Base-by-base conservation (phyloP, 1,284 basidiomycete genomes). In the Boletus semigastroideus region DNA sequence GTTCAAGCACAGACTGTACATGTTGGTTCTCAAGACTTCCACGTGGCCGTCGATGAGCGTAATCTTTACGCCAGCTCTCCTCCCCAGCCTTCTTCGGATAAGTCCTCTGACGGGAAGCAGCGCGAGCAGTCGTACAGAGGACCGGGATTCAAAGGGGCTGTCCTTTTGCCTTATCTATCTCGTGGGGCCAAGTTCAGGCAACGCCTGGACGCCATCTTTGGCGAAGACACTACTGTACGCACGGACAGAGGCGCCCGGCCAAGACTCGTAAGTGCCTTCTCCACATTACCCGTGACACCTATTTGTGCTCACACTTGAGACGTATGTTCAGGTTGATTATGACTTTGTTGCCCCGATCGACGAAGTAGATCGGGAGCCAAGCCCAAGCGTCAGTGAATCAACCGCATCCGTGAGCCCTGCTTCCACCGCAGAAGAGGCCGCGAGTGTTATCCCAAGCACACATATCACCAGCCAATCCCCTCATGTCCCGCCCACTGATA, bases 241-340 rank as follows among this genome's bases (percentile, higher is more conserved):
- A 65, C 37, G 11, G 66, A 63, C 47, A 65, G 37, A 12, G 31
- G 16, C 7, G 64, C 58, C 5, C 55, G 54, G 6, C 63, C 63
- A 10, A 61, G 47, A 49, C 46, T 45, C 4, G 66, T 67, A 28
- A 54, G 65, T 53, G 31, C 36, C 2, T 5, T 19, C 14, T 17
- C 16, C 17, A n/a, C 7, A 5, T 5, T 12, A 17, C 17, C 3
- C 17, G 16, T 17, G 1, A 13, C n/a, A 22, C 22, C 3, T 22
- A 22, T 22, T 22, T 30, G 7, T 16, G 38, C 46, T 56, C 25
- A 57, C 36, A 19, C 19, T 22, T 17, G 31, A n/a, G n/a, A 22
- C n/a, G 34, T 17, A 3, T 16, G 42, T 20, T 9, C 33, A 64
- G 62, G 52, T 39, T 22, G 56, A 55, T 11, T 20, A 39, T 6